phyloP scores from a whole-genome alignment of 1,284 basidiomycete species.

The Waitea zeae region DNA sequence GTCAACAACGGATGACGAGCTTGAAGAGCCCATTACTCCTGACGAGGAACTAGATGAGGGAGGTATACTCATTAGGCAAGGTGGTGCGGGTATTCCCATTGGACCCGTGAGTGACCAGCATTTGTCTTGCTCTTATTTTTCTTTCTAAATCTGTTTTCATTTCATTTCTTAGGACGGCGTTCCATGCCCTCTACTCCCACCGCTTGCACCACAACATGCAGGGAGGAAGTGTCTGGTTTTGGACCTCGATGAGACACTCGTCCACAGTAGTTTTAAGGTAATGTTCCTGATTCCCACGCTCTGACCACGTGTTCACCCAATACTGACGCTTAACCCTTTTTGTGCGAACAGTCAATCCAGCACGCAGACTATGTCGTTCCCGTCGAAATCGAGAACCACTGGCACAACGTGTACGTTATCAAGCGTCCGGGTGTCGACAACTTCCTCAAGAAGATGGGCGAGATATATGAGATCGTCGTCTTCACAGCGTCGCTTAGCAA shows the following conservation, averaged over 20 bases:
- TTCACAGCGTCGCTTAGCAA: slow-evolving; percentile 97
- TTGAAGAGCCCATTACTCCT: slow-evolving; percentile 27
- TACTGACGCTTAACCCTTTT: slow-evolving; percentile 1
- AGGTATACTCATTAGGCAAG: slow-evolving; percentile 60
- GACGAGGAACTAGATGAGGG: slow-evolving; percentile 56
- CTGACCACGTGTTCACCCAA: slow-evolving; percentile 4
- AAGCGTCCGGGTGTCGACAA: slow-evolving; percentile 97
- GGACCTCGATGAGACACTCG: slow-evolving; percentile 90
- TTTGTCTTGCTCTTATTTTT: slow-evolving; percentile 1
- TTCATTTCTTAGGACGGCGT: slow-evolving; percentile 51
- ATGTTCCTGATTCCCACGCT: too few relatives aligned
- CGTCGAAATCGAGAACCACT: slow-evolving; percentile 95
- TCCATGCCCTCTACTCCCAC: slow-evolving; percentile 71
- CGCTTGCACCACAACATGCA: slow-evolving; percentile 51
- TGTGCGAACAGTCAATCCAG: slow-evolving; percentile 80
- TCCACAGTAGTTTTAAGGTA: slow-evolving; percentile 89
- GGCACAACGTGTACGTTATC: slow-evolving; percentile 98
- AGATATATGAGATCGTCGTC: slow-evolving; percentile 95
- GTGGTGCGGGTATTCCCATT: slow-evolving; percentile 70
- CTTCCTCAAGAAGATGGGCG: slow-evolving; percentile 94
- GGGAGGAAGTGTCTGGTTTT: slow-evolving; percentile 89
- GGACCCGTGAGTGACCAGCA: slow-evolving; percentile 61
- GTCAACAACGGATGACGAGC: slow-evolving; percentile 24
- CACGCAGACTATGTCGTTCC: slow-evolving; percentile 97
- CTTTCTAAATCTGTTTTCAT: slow-evolving; percentile 2